phyloP scores from a whole-genome alignment of 2,329 filamentous ascomycete species.

The Thermothelomyces thermophilus region DNA sequence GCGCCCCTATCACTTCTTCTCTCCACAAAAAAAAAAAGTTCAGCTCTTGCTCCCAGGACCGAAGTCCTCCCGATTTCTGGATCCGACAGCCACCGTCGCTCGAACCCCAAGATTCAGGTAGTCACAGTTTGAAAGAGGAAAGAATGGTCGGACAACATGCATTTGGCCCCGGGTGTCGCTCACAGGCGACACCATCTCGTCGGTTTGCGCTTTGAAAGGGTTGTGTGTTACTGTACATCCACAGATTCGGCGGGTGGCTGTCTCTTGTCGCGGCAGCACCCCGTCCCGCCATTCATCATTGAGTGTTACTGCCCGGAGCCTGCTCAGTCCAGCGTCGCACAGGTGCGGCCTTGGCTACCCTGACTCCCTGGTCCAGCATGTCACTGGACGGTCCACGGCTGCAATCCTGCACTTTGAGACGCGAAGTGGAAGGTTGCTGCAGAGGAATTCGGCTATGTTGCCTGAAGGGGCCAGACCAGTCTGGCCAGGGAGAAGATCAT shows the following conservation, averaged over 20 bases:
- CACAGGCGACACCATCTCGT: background rate
- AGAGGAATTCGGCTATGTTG: background rate
- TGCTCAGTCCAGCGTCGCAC: background rate
- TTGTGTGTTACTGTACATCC: no score
- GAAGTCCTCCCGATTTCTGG: no score
- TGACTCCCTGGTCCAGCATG: background rate
- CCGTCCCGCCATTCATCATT: background rate
- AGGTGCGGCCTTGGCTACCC: background rate
- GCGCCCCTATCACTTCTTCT: no score
- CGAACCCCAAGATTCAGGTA: background rate
- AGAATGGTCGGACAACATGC: slow-evolving; percentile 1
- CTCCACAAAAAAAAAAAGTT: no score
- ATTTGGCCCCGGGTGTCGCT: background rate
- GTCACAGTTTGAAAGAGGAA: background rate
- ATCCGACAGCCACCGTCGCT: background rate
- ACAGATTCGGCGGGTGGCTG: background rate
- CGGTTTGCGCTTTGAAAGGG: no score
- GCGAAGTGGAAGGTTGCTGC: background rate
- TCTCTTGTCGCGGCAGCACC: background rate
- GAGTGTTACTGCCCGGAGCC: background rate
- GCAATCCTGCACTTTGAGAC: slow-evolving; percentile 3
- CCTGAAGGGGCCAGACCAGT: background rate
- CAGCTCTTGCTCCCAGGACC: no score
- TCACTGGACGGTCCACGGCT: background rate
- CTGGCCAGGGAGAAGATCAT: background rate